Conservation (phyloP, 2,329 filamentous ascomycete genomes). For the Pestalotiopsis sp. region DNA sequence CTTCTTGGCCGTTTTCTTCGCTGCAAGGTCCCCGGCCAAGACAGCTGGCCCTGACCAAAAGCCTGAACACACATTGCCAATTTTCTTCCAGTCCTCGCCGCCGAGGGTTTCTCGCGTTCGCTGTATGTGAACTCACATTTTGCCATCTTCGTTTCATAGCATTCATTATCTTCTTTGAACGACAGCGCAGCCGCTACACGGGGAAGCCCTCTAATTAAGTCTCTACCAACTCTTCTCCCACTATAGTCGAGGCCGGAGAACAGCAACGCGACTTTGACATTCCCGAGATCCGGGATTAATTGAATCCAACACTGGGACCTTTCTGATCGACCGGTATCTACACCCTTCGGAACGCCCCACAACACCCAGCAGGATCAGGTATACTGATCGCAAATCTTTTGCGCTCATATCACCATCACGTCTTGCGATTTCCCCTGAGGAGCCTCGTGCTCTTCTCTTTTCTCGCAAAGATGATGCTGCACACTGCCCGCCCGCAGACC, state of each 20-base stretch:
- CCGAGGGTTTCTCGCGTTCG: too few relatives aligned
- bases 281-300: neutral
- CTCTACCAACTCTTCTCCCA: too few relatives aligned
- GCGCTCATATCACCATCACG: neutral
- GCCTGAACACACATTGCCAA: neutral
- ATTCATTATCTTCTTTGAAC: too few relatives aligned
- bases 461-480: neutral
- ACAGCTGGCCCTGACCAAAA: too few relatives aligned
- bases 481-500: constrained; percentile 1
- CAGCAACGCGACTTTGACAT: neutral
- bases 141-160: too few relatives aligned
- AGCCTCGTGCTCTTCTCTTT: neutral
- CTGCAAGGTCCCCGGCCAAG: neutral
- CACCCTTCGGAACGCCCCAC: neutral
- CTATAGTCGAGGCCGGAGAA: too few relatives aligned
- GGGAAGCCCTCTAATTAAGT: too few relatives aligned
- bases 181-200: too few relatives aligned
- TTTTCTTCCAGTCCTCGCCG: too few relatives aligned
- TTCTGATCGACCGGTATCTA: neutral
- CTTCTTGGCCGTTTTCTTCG: neutral
- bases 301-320: neutral
- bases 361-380: neutral
- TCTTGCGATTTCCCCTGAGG: neutral
- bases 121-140: too few relatives aligned
- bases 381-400: neutral